Percentiles rank a stretch among this genome's conserved stretches.
Conservation (phyloP, 345 rosid species). For the Moringa oleifera region DNA sequence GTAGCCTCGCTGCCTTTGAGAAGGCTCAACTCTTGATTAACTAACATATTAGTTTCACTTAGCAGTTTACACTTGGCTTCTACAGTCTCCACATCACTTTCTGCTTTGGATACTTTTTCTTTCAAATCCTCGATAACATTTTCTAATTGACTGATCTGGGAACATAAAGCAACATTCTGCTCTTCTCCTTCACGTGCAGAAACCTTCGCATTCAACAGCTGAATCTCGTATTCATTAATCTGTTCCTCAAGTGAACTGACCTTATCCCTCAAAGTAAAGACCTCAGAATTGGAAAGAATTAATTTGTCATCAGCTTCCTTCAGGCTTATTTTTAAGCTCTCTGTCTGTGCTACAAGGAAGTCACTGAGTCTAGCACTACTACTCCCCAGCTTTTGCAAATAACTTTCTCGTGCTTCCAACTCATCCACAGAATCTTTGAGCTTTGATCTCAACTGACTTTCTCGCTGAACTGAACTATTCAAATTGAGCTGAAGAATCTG, state of each 20-base stretch:
- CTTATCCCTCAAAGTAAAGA: constrained; percentile 44
- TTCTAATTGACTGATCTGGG: constrained; percentile 28
- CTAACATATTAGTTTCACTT: constrained; percentile 41
- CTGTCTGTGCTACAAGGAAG: constrained; percentile 42
- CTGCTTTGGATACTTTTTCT: constrained; percentile 37
- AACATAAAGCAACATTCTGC: constrained; percentile 13
- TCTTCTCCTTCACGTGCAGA: constrained; percentile 23
- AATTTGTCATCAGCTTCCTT: constrained; percentile 51
- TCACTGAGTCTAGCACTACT: constrained; percentile 37
- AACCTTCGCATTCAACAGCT: constrained; percentile 21
- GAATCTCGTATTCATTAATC: constrained; percentile 30
- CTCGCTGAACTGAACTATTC: constrained; percentile 58
- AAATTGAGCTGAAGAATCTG: constrained; percentile 62
- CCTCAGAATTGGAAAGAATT: constrained; percentile 47
- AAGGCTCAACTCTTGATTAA: constrained; percentile 41
- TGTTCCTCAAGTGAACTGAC: constrained; percentile 51
- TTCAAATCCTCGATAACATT: constrained; percentile 37
- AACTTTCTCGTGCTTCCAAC: constrained; percentile 49
- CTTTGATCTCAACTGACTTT: constrained; percentile 44
- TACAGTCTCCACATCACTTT: constrained; percentile 46
- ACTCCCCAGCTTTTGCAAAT: constrained; percentile 47
- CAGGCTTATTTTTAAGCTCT: constrained; percentile 48
- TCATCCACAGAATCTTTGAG: constrained; percentile 35
- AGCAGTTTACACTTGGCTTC: constrained; percentile 45
- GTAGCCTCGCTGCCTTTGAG: constrained; percentile 41